phyloP scores from a whole-genome alignment of 2,329 filamentous ascomycete species.

The Emmonsia crescens region DNA sequence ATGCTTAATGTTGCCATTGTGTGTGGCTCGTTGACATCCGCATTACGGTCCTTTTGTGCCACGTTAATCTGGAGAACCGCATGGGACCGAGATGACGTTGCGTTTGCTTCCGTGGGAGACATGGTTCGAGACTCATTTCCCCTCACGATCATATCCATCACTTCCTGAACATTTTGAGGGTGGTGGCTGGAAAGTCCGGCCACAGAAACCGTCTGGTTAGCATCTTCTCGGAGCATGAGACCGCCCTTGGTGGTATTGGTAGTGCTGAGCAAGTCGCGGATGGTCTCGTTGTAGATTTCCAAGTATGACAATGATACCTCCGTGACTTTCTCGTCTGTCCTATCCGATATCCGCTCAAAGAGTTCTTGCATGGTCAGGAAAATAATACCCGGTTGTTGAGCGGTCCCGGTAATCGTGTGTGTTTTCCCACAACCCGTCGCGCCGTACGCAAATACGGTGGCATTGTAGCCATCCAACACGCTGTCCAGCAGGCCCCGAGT shows the following conservation, averaged over 20 bases:
- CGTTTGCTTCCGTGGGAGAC: constrained; percentile 93
- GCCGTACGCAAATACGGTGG: constrained; percentile 95
- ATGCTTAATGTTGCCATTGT: constrained; percentile 98
- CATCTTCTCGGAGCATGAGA: constrained; percentile 87
- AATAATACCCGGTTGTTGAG: constrained; percentile 91
- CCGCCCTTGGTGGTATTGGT: constrained; percentile 64
- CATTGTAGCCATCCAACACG: constrained; percentile 95
- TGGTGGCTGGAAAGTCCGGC: constrained; percentile 83
- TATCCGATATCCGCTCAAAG: constrained; percentile 88
- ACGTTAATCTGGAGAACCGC: constrained; percentile 96
- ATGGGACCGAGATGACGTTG: constrained; percentile 92
- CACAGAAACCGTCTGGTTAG: constrained; percentile 85
- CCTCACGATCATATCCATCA: constrained; percentile 98
- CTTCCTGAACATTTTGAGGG: constrained; percentile 82
- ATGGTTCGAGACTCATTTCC: constrained; percentile 93
- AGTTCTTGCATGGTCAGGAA: constrained; percentile 98
- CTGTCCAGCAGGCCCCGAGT: constrained; percentile 84
- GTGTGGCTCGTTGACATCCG: constrained; percentile 82
- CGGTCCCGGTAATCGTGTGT: constrained; percentile 88
- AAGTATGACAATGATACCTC: constrained; percentile 90
- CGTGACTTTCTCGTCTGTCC: constrained; percentile 73
- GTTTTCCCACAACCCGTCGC: constrained; percentile 98
- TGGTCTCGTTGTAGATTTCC: constrained; percentile 98
- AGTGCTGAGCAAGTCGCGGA: constrained; percentile 84
- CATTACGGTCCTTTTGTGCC: constrained; percentile 86